Evolutionary conservation across 176 grass and related monocot species (phyloP), one percentile per base, ranked within the genome.

Genomic region (Microstegium vimineum): DNA sequence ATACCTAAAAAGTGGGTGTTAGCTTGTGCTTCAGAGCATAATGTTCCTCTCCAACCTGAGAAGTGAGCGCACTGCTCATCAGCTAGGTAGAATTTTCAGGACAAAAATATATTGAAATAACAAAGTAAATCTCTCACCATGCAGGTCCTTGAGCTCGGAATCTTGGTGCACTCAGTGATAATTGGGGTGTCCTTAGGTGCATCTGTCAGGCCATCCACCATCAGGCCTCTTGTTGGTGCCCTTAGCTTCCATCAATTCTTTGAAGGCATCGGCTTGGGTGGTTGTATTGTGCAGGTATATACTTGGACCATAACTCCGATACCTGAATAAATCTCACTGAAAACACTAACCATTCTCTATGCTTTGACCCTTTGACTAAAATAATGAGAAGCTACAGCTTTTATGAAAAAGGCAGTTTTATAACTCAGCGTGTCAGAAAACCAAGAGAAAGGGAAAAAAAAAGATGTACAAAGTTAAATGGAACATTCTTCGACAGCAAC

Each of bases 191-290:
- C 95, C 40, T 73, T 98, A 80, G 95, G 95, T 71, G 84, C 95
- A 83, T 92, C 92, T 36, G 79, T 89, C 37, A 93, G 82, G 34
- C 69, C 92, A 32, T 84, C 85, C 72, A 98, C 90, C 52, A 98
- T 98, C 31, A 90, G 89, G 82, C 90, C 95, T 62, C 90, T 98
- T 28, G 92, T 98, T 38, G 90, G 92, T 80, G 95, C 95, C 72
- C 75, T 98, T 61, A 98, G 95, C 71, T 98, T 98, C 89, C 95
- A 98, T 80, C 95, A 98, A 67, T 98, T 98, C 89, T 98, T 98
- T 71, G 95, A 98, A 95, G 95, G 95, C 26, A 83, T 98, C 64
- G 95, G 95, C 18, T 88, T 98, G 62, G 95, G 95, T 73, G 89
- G 95, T 57, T 98, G 82, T 80, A 98, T 98, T 73, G 89, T 98